phyloP scores from a whole-genome alignment of 2,329 filamentous ascomycete species.

The Penicillium digitatum region DNA sequence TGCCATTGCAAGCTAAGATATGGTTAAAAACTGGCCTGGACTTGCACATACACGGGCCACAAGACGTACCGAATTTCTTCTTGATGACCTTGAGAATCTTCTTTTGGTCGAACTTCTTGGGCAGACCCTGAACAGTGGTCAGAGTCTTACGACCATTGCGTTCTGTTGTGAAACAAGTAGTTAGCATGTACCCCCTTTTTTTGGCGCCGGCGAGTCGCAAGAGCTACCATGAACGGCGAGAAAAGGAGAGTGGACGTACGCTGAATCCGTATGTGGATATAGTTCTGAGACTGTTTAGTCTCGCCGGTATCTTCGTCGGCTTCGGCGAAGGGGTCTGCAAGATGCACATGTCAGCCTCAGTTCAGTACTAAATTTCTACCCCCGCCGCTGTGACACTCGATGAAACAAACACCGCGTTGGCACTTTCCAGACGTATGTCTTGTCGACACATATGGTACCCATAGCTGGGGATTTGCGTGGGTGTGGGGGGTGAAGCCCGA shows the following conservation, averaged over 20 bases:
- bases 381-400: constrained; percentile 30
- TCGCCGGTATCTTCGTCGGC: constrained; percentile 99
- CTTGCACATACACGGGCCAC: neutral
- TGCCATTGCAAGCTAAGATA: constrained; percentile 91
- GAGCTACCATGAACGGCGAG: neutral
- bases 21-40: constrained; percentile 19
- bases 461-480: constrained; percentile 4
- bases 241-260: constrained; percentile 58
- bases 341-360: constrained; percentile 33
- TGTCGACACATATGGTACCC: neutral
- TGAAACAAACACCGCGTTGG: constrained; percentile 1
- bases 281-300: constrained; percentile 91
- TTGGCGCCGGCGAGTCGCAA: constrained; percentile 7
- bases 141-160: constrained; percentile 99
- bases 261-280: constrained; percentile 99
- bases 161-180: constrained; percentile 55
- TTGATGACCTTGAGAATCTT: constrained; percentile 99
- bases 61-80: constrained; percentile 84
- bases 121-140: constrained; percentile 98
- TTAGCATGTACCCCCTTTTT: constrained; percentile 19
- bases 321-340: constrained; percentile 98
- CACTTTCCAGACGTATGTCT: neutral
- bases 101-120: constrained; percentile 98
- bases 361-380: constrained; percentile 34
- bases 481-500: constrained; percentile 2